phyloP scores from a whole-genome alignment of 2,329 filamentous ascomycete species.

The Cryphonectria parasitica region DNA sequence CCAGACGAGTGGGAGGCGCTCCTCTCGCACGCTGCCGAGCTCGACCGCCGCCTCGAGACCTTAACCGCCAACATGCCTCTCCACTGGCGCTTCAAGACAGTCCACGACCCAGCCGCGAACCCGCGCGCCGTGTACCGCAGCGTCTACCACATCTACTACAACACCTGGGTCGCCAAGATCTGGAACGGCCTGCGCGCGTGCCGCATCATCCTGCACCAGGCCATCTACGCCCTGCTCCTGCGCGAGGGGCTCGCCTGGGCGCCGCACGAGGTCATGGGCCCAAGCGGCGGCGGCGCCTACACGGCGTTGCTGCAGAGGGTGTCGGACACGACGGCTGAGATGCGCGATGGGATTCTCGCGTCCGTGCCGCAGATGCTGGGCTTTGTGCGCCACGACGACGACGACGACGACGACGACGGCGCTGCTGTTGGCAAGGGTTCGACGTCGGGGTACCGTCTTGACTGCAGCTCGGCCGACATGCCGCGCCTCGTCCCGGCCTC shows the following conservation, averaged over 20 bases:
- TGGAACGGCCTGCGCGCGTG: conserved; percentile 24
- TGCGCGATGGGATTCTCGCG: conserved; percentile 19
- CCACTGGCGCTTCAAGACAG: conserved; percentile 16
- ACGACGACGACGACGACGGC: not conserved
- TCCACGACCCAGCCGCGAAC: conserved; percentile 7
- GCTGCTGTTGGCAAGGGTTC: not conserved
- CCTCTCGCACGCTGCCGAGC: conserved; percentile 16
- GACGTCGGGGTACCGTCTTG: not conserved
- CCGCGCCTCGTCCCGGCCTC: conserved; percentile 13
- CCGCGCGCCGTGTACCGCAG: conserved; percentile 15
- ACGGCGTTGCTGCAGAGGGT: conserved; percentile 6
- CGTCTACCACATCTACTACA: conserved; percentile 23
- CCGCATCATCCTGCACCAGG: conserved; percentile 21
- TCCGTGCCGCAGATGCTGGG: conserved; percentile 27
- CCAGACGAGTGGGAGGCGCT: conserved; percentile 15
- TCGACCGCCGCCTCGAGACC: conserved; percentile 18
- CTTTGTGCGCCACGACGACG: conserved; percentile 17
- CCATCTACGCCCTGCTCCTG: conserved; percentile 18
- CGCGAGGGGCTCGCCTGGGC: conserved; percentile 21
- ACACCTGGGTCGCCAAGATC: conserved; percentile 18
- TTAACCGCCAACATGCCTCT: not conserved
- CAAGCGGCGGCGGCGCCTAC: conserved; percentile 10
- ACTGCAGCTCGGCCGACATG: not conserved
- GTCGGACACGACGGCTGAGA: conserved; percentile 1
- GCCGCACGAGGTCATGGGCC: conserved; percentile 12